Conservation (phyloP, 2,329 filamentous ascomycete genomes). For the Fusarium irregulare region DNA sequence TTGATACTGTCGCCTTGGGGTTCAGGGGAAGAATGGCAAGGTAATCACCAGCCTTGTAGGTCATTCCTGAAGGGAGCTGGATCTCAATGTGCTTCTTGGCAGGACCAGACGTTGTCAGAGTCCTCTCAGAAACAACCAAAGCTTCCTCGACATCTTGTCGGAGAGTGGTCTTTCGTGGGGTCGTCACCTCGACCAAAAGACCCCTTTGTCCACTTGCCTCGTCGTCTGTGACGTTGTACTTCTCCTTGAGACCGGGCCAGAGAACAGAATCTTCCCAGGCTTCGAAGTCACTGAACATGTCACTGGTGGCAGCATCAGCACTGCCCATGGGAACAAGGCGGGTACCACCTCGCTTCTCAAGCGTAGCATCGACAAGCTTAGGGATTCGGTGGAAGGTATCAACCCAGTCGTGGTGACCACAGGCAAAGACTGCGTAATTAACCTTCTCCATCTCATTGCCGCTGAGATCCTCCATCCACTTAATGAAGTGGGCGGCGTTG, state of each 20-base stretch:
- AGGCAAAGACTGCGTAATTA: slow-evolving; percentile 76
- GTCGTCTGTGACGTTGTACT: slow-evolving; percentile 46
- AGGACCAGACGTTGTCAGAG: slow-evolving; percentile 39
- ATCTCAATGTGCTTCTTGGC: slow-evolving; percentile 74
- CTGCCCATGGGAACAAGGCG: slow-evolving; percentile 61
- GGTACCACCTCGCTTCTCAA: slow-evolving; percentile 53
- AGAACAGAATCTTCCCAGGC: slow-evolving; percentile 70
- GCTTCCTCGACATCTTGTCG: slow-evolving; percentile 44
- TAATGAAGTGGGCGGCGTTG: slow-evolving; percentile 75
- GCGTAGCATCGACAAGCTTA: slow-evolving; percentile 66
- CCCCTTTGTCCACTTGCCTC: slow-evolving; percentile 21
- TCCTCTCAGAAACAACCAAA: slow-evolving; percentile 37
- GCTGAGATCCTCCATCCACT: slow-evolving; percentile 67
- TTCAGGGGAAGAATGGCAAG: slow-evolving; percentile 80
- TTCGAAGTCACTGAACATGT: slow-evolving; percentile 76
- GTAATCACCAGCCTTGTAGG: slow-evolving; percentile 81
- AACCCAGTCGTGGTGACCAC: slow-evolving; percentile 68
- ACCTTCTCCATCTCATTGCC: slow-evolving; percentile 65
- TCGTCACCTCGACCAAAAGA: slow-evolving; percentile 38
- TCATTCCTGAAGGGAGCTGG: slow-evolving; percentile 71
- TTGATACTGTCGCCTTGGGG: slow-evolving; percentile 67
- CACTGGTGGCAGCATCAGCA: slow-evolving; percentile 70
- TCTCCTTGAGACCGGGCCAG: slow-evolving; percentile 62
- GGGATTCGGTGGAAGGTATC: slow-evolving; percentile 76
- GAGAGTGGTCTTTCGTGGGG: slow-evolving; percentile 40